Evolutionary conservation across 768 basidiomycete genomes (phyloP), one percentile per base, ranked within the genome.

Genomic region (Amanita inopinata): DNA sequence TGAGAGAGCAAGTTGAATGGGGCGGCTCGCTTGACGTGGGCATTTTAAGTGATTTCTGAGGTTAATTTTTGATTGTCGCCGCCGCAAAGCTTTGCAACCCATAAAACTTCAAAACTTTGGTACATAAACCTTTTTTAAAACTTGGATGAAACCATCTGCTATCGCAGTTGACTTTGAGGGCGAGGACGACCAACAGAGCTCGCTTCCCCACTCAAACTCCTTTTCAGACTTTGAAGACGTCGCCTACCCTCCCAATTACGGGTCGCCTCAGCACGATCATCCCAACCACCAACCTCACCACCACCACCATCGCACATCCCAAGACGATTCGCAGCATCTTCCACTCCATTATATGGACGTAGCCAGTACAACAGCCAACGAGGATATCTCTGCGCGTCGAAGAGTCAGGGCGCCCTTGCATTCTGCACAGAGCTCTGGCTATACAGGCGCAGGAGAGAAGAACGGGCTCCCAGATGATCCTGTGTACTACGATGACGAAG

Each of bases 181-280:
- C 41, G 41, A 35, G 33, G 41, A 43, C 41, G 43, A 37, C 43
- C 77, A 56, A 63, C 73, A 48, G 68, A 71, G 46, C 63, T 67
- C 50, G 65, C 69, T 50, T 70, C 72, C 53, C 61, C 62, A 41
- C 61, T 42, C 40, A 6, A 31, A 37, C 54, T 65, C 72, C 38
- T 77, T 77, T 43, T 74, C 73, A 51, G 83, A 85, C 51, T 85
- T 83, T 60, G 82, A 85, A 61, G 71, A 85, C 56, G 64, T 84
- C 46, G 58, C 70, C 10, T 74, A 85, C 47, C 82, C 83, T 28
- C 52, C 63, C 18, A 61, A 53, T 50, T 52, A 61, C 50, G 58
- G 61, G 61, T 51, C 61, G 27, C 33, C 52, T 17, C 54, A 61
- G 59, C 53, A 68, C 61, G 48, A 51, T 46, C 54, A 58, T n/a